Percentiles rank a stretch among this genome's conserved stretches.
These are phyloP conservation scores for Tephrocybe sp. DNA, from an alignment of 768 basidiomycete species.

Conservation along the genomic window DNA sequence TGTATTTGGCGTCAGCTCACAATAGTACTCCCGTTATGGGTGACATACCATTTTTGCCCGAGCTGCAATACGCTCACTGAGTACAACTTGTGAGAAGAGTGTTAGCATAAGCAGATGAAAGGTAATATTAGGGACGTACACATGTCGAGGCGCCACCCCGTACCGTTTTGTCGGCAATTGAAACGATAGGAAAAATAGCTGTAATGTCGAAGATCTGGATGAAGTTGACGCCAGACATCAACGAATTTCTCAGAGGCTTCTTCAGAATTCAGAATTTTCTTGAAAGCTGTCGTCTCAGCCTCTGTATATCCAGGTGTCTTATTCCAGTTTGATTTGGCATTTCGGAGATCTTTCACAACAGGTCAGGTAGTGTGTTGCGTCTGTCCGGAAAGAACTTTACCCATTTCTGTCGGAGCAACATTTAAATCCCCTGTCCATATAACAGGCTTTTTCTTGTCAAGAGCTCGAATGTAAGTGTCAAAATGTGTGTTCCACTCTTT, in stretches of 20 bases:
- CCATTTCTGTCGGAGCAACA: slow-evolving; percentile 76
- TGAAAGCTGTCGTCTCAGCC: slow-evolving; percentile 76
- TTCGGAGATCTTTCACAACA: slow-evolving; percentile 56
- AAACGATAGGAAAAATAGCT: slow-evolving; percentile 87
- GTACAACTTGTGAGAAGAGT: slow-evolving; percentile 51
- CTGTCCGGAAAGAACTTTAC: slow-evolving; percentile 29
- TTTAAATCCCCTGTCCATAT: slow-evolving; percentile 91
- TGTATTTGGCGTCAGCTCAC: slow-evolving; percentile 16
- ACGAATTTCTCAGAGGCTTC: slow-evolving; percentile 50
- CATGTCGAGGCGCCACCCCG: slow-evolving; percentile 88
- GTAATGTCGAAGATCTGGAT: slow-evolving; percentile 72
- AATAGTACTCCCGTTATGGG: not conserved
- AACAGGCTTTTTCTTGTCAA: slow-evolving; percentile 80
- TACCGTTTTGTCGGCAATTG: slow-evolving; percentile 74
- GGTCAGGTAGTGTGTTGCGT: not conserved
- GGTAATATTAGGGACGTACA: slow-evolving; percentile 54
- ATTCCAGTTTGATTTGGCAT: slow-evolving; percentile 80
- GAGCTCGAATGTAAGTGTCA: slow-evolving; percentile 63
- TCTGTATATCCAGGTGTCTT: slow-evolving; percentile 86
- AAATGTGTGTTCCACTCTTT: slow-evolving; percentile 82
- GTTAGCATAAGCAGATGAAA: not conserved
- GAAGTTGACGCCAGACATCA: slow-evolving; percentile 76
- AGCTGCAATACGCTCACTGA: slow-evolving; percentile 67
- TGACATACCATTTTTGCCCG: slow-evolving; percentile 56
- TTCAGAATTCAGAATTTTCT: slow-evolving; percentile 60